Evolutionary conservation across 768 basidiomycete genomes (phyloP), one percentile per base, ranked within the genome.

Genomic region (Baorangia bicolor): DNA sequence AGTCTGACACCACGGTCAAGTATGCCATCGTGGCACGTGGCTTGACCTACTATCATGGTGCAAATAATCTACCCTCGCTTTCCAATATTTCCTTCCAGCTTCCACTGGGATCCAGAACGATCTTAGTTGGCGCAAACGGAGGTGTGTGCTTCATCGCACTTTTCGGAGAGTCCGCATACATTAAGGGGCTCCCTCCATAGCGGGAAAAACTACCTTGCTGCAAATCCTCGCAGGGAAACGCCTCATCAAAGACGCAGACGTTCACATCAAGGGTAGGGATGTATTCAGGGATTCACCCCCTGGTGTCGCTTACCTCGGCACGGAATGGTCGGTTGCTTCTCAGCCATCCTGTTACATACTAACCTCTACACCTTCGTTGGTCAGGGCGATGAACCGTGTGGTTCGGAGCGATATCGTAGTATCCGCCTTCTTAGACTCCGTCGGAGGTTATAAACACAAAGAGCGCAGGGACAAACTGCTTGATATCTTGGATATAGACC

Each of bases 331-430:
- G 49, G 82, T 75, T 31, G 5, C 20, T 44, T 25, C 47, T 40
- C 48, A 12, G 31, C 31, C 46, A 40, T 56, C 25, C 20, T 16
- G 30, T 41, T 12, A 46, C 27, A 3, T 14, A 20, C 44, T 53
- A 23, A 50, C n/a, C 6, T 27, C 16, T 16, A 39, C 33, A 37
- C 6, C 30, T n/a, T 43, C 25, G 31, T 53, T 52, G 13, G 21
- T 58, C n/a, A 91, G 91, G 92, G 94, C 94, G 0, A 91, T 91
- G 86, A 98, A 99, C 73, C 94, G 95, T 1, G 96, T 98, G 54
- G 95, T 98, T 13, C 83, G 95, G 31, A 79, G 90, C 10, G 97
- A 98, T 71, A 95, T 98, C 58, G 77, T 86, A 31, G 97, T 99
- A 4, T 86, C 90, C n/a, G 78, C 84, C 45, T 99, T 99, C 72